phyloP scores from a whole-genome alignment of 2,329 filamentous ascomycete genomes.

The Ophiobolus disseminans region DNA sequence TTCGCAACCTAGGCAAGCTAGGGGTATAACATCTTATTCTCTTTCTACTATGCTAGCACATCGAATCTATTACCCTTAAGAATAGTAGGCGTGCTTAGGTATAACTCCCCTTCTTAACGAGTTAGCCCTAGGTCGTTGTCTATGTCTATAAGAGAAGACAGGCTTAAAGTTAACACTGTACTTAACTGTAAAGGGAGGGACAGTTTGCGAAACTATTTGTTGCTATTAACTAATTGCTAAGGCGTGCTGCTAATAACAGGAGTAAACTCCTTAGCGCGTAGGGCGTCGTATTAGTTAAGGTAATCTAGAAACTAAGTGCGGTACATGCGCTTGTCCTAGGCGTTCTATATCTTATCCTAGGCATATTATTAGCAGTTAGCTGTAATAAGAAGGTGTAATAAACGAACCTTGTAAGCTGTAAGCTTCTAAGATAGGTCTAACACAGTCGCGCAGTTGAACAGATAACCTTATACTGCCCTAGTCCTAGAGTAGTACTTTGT shows the following conservation, averaged over 20 bases:
- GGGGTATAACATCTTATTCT: neutral
- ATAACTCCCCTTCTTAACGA: neutral
- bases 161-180: neutral
- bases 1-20: neutral
- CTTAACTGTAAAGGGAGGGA: neutral
- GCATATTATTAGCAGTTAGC: neutral
- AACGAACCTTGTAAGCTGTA: constrained; percentile 3
- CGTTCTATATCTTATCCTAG: neutral
- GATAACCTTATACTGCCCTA: neutral
- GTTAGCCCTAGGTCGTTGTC: neutral
- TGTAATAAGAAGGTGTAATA: neutral
- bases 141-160: neutral
- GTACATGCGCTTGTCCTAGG: neutral
- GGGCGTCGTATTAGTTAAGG: neutral
- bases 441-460: constrained; percentile 4
- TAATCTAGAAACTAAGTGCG: neutral
- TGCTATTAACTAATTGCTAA: neutral
- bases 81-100: neutral
- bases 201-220: neutral
- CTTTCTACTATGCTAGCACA: neutral
- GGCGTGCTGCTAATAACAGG: neutral
- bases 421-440: constrained; percentile 1
- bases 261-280: neutral
- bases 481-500: constrained; percentile 7
- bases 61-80: neutral